Evolutionary conservation across 441 rosid species (phyloP), one percentile per base, ranked within the genome.

Genomic region (Gossypium lobatum): DNA sequence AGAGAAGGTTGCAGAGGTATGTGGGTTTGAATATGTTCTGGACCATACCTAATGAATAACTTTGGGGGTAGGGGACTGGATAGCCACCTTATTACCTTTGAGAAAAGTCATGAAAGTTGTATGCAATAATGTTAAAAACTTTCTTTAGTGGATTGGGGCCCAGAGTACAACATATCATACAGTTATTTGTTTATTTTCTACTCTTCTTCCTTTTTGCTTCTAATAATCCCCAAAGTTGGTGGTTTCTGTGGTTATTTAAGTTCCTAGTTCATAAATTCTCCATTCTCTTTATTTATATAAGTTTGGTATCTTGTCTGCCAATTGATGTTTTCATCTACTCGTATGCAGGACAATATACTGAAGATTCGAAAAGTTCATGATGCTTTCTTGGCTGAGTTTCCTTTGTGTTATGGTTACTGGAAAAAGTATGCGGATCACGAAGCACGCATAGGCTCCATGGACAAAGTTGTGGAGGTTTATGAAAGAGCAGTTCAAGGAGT

Each of bases 391-490:
- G 92, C 91, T 58, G 98, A 95, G 79, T 95, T 92, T 65, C 98
- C 98, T 23, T 66, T 95, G 75, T 95, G 98, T 78, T 95, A 95
- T 88, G 98, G 98, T 75, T 95, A 95, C 68, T 95, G 98, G 98
- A 92, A 95, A 85, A 95, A 92, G 84, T 95, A 91, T 77, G 97
- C 97, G 4, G 98, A 95, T 84, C 97, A 95, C 68, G 98, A 95
- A 81, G 94, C 93, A 45, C 87, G 89, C 5, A 81, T 89, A 72
- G 94, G 94, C 61, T 90, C 89, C 54, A 84, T 88, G 91, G 98
- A 95, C 88, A 95, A 92, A 76, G 97, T 92, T 59, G 88, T 91
- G 78, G 97, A 91, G 85, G 97, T 95, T 78, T 95, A 89, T 75
- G 98, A 95, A 81, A 86, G 93, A 73, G 98, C 97, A 65, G 92